phyloP scores from a whole-genome alignment of 352 stramenopile genomes.

The Phytopythium litorale region DNA sequence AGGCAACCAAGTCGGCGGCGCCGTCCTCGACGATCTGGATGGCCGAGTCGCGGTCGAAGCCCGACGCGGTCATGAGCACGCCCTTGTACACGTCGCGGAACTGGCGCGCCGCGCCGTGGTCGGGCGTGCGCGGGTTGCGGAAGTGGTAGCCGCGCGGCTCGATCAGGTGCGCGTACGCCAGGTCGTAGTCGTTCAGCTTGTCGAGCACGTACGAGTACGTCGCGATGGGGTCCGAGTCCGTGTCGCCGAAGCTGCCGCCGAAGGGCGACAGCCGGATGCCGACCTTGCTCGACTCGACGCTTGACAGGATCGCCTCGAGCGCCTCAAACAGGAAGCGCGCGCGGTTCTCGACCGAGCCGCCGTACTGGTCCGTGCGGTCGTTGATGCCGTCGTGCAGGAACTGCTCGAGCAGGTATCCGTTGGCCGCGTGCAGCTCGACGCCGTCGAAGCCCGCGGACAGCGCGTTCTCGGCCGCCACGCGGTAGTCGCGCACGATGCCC shows the following conservation, averaged over 20 bases:
- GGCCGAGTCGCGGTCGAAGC: constrained; percentile 47
- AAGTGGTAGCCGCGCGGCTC: constrained; percentile 51
- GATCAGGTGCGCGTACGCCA: constrained; percentile 60
- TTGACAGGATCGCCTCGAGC: constrained; percentile 51
- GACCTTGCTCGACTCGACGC: constrained; percentile 26
- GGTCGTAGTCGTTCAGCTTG: constrained; percentile 53
- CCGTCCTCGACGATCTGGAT: constrained; percentile 46
- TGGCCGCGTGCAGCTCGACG: constrained; percentile 86
- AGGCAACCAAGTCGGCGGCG: constrained; percentile 55
- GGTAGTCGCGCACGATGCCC: constrained; percentile 67
- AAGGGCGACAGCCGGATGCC: constrained; percentile 47
- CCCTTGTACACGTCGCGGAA: constrained; percentile 66
- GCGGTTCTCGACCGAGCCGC: constrained; percentile 84
- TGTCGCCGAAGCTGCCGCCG: constrained; percentile 42
- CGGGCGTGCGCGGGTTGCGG: constrained; percentile 25
- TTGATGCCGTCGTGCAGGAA: constrained; percentile 87
- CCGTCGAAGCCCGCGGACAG: constrained; percentile 88
- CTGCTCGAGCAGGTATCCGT: constrained; percentile 92
- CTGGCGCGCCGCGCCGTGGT: constrained; percentile 33
- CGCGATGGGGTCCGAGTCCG: constrained; percentile 36
- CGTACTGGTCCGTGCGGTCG: constrained; percentile 83
- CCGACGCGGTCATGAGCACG: constrained; percentile 50
- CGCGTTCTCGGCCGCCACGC: constrained; percentile 47
- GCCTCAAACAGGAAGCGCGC: constrained; percentile 71
- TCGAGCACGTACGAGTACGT: constrained; percentile 50